phyloP scores from a whole-genome alignment of 2,329 filamentous ascomycete species.

The Erysiphe pulchra region DNA sequence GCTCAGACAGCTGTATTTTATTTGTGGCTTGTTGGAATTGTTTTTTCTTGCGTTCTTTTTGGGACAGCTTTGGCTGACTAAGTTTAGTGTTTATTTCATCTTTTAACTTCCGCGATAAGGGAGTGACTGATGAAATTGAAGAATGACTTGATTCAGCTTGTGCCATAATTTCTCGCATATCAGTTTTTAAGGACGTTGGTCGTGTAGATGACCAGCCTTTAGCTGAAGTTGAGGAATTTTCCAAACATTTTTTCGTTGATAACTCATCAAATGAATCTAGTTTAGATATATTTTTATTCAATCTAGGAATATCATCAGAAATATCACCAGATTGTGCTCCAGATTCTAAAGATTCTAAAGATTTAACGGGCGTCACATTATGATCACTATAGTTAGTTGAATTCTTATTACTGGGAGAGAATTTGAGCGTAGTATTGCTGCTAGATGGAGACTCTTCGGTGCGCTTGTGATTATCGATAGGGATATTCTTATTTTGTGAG shows the following conservation, averaged over 20 bases:
- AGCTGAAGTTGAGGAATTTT: constrained; percentile 1
- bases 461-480: constrained; percentile 21
- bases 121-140: constrained; percentile 23
- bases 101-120: constrained; percentile 22
- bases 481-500: constrained; percentile 15
- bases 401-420: neutral
- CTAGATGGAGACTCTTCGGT: constrained; percentile 13
- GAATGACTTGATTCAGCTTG: constrained; percentile 30
- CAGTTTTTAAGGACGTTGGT: constrained; percentile 10
- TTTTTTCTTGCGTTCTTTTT: constrained; percentile 75
- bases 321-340: neutral
- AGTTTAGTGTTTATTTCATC: constrained; percentile 14
- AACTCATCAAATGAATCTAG: neutral
- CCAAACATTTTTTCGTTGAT: neutral
- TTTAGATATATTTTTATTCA: neutral
- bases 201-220: constrained; percentile 13
- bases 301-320: neutral
- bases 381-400: neutral
- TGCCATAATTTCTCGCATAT: constrained; percentile 64
- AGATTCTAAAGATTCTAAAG: neutral
- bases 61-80: constrained; percentile 42
- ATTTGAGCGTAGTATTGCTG: neutral
- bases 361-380: neutral
- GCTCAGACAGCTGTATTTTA: constrained; percentile 15
- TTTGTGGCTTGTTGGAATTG: constrained; percentile 26